Conservation (phyloP, 768 basidiomycete genomes). For the Rhizopogon rudus region DNA sequence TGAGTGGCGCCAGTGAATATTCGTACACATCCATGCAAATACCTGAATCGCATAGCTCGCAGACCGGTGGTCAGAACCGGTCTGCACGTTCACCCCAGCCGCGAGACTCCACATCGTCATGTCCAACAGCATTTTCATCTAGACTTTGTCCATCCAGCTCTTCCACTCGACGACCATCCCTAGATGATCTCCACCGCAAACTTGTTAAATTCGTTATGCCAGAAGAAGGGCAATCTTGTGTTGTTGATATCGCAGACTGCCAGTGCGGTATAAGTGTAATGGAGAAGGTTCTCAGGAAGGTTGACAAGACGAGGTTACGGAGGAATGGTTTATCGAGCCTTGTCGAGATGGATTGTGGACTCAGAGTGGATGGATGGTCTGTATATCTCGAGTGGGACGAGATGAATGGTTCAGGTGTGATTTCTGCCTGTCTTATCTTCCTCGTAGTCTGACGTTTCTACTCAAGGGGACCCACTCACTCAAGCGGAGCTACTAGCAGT, state of each 20-base stretch:
- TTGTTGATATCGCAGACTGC: slow-evolving; percentile 79
- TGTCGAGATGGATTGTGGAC: slow-evolving; percentile 61
- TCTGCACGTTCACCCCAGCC: slow-evolving; percentile 54
- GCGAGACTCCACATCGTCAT: slow-evolving; percentile 1
- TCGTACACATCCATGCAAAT: slow-evolving; percentile 57
- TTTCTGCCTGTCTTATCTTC: slow-evolving; percentile 10
- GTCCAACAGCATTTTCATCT: slow-evolving; percentile 46
- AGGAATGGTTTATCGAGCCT: slow-evolving; percentile 42
- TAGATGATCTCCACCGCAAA: slow-evolving; percentile 79
- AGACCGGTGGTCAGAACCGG: slow-evolving; percentile 26
- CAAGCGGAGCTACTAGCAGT: slow-evolving; percentile 74
- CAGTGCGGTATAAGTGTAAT: slow-evolving; percentile 80
- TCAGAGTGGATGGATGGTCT: slow-evolving; percentile 89
- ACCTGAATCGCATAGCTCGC: slow-evolving; percentile 34
- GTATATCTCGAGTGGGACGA: slow-evolving; percentile 64
- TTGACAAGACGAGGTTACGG: slow-evolving; percentile 55
- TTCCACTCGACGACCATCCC: slow-evolving; percentile 41
- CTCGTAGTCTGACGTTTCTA: not conserved
- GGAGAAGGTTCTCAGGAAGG: slow-evolving; percentile 86
- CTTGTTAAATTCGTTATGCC: slow-evolving; percentile 87
- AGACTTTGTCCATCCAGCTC: slow-evolving; percentile 58
- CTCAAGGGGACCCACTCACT: slow-evolving; percentile 59
- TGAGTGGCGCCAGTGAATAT: slow-evolving; percentile 40
- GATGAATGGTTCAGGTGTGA: slow-evolving; percentile 48
- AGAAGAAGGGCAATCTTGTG: slow-evolving; percentile 73